Base-by-base conservation (phyloP, 2,329 filamentous ascomycete genomes). In the Colletotrichum godetiae region DNA sequence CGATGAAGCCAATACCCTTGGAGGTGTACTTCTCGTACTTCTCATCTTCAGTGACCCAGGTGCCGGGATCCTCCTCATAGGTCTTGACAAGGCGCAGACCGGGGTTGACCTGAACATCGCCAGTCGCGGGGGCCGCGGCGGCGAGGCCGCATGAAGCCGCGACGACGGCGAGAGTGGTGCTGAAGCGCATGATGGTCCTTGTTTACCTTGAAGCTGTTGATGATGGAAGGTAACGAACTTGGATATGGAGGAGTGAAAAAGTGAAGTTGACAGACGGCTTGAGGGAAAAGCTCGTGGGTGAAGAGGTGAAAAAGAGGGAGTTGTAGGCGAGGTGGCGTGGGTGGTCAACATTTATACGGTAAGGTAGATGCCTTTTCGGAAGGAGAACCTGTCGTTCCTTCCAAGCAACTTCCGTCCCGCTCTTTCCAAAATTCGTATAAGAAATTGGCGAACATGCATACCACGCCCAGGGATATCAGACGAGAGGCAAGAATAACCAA, bases 1-100 rank as follows among this genome's bases (percentile, higher is more conserved):
- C 83, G 59, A 85, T 76, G 68, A 84, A 85, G 27, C 79, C 76
- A 55, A 83, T 78, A 19, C 79, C 76, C 75, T 83, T 81, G 31
- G 78, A 78, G 11, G 76, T 78, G 71, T 79, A 80, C n/a, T 79
- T 76, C 4, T 78, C 78, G 64, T 82, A 83, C 72, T 83, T 84
- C 35, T 85, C 79, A 60, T 83, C 80, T 57, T 84, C 81, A 15
- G 81, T 82, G 15, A 85, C 79, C 84, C 84, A 86, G 31, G 76
- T 78, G 12, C 82, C 84, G 3, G 78, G 75, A 35, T 84, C 82
- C 5, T 79, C 76, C 63, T 82, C 82, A 1, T 82, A 83, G 1
- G 80, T 81, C 79, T 86, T 84, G 76, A 85, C 78, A 8, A 84
- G 80, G 19, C 81, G 78, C 22, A 83, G 75, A 13, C 74, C 76